Percentiles rank a stretch among this genome's conserved stretches.
Evolutionary conservation across 2,329 filamentous ascomycete species (phyloP).

Genomic region (Exserohilum turcica): DNA sequence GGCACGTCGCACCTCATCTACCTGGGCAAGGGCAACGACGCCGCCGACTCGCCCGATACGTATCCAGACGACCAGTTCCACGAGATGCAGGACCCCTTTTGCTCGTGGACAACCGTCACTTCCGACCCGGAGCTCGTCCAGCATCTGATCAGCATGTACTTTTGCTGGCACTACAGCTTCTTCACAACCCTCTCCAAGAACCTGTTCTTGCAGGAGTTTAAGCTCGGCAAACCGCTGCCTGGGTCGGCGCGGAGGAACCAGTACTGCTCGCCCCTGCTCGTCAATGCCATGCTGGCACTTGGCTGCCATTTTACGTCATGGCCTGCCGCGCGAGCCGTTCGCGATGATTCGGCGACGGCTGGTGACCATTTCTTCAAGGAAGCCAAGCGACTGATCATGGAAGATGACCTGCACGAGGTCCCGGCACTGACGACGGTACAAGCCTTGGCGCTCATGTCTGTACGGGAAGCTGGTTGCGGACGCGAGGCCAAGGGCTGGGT

Average conservation of each 20-base stretch:
- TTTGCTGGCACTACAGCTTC: slow-evolving; percentile 96
- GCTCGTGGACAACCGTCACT: slow-evolving; percentile 87
- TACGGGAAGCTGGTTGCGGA: slow-evolving; percentile 91
- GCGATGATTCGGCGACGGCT: slow-evolving; percentile 79
- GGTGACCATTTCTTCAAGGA: slow-evolving; percentile 97
- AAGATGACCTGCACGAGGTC: slow-evolving; percentile 91
- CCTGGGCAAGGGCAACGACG: slow-evolving; percentile 52
- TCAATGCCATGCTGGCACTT: slow-evolving; percentile 91
- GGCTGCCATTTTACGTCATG: slow-evolving; percentile 91
- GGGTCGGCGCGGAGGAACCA: slow-evolving; percentile 60
- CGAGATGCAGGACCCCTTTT: slow-evolving; percentile 70
- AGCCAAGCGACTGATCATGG: slow-evolving; percentile 84
- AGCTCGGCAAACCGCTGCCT: slow-evolving; percentile 67
- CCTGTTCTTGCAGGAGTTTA: slow-evolving; percentile 85
- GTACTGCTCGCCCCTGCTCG: slow-evolving; percentile 86
- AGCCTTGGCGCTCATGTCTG: slow-evolving; percentile 92
- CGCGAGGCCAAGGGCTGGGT: slow-evolving; percentile 97
- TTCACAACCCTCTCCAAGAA: slow-evolving; percentile 89
- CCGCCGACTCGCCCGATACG: slow-evolving; percentile 34
- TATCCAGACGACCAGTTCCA: slow-evolving; percentile 53
- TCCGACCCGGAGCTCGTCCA: slow-evolving; percentile 76
- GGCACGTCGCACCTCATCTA: slow-evolving; percentile 94
- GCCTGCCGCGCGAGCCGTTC: slow-evolving; percentile 70
- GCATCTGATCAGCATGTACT: slow-evolving; percentile 96
- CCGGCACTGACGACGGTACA: slow-evolving; percentile 89